Percentiles rank a stretch among this genome's conserved stretches.
Conservation (phyloP, 1,284 basidiomycete genomes). For the Fomitopsis palustris region DNA sequence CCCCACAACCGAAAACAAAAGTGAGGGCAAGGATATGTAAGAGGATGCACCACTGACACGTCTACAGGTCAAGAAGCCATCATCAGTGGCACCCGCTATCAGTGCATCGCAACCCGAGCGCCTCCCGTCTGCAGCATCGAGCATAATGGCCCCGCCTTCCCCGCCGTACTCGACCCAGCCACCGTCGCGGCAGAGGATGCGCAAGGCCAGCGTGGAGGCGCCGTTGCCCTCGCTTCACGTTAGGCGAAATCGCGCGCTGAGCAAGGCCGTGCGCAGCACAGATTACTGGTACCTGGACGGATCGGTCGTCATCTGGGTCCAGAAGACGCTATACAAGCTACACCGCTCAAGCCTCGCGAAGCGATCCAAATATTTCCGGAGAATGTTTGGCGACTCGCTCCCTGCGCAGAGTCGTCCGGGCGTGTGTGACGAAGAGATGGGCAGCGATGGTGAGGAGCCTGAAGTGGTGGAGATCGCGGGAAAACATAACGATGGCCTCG, state of each 20-base stretch:
- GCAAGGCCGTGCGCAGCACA: conserved; percentile 9
- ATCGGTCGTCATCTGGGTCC: conserved; percentile 31
- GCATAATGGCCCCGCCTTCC: not conserved
- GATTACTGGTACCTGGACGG: conserved; percentile 37
- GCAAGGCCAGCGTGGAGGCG: not conserved
- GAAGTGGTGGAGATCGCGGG: not conserved
- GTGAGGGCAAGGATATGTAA: no score
- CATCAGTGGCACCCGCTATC: no score
- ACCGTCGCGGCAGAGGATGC: not conserved
- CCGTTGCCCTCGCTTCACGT: no score
- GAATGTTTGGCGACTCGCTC: conserved; percentile 19
- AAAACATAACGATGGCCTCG: not conserved
- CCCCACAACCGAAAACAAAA: no score
- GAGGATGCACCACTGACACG: no score
- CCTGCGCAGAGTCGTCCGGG: conserved; percentile 9
- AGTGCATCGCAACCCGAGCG: not conserved
- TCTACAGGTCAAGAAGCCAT: no score
- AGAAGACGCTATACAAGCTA: conserved; percentile 30
- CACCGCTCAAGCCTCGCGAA: conserved; percentile 33
- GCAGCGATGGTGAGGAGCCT: not conserved
- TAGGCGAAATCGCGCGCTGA: not conserved
- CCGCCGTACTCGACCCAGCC: not conserved
- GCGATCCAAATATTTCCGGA: conserved; percentile 33
- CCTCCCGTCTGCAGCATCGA: not conserved
- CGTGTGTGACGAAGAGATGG: conserved; percentile 1